Evolutionary conservation across 441 rosid species (phyloP).

Genomic region (Populus hybrid): DNA sequence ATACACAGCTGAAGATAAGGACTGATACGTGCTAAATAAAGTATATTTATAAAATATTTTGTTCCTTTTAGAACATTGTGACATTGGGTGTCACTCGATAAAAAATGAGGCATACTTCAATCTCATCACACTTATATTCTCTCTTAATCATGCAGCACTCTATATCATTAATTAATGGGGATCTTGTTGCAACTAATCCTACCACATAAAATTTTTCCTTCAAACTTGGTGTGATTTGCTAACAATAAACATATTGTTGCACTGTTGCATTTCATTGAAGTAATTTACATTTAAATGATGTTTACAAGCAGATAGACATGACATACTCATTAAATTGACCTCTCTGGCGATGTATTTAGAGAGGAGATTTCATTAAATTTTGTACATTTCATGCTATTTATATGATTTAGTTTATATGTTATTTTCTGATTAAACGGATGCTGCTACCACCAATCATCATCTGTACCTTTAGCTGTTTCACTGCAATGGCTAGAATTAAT

Average conservation of each 20-base stretch:
- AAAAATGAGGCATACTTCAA: neutral
- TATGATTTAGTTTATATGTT: neutral
- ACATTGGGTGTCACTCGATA: neutral
- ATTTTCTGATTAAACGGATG: neutral
- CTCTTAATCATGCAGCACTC: no score
- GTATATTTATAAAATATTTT: neutral
- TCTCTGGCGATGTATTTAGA: neutral
- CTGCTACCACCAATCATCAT: neutral
- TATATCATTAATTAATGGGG: neutral
- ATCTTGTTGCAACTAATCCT: neutral
- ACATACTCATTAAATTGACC: neutral
- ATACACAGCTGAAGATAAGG: neutral
- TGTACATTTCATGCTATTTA: neutral
- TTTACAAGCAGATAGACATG: neutral
- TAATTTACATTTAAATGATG: neutral
- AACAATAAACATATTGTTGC: neutral
- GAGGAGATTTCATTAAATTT: neutral
- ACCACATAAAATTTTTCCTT: neutral
- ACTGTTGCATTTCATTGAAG: neutral
- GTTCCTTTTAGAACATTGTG: no score
- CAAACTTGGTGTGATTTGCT: neutral
- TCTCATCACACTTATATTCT: neutral
- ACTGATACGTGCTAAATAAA: neutral
- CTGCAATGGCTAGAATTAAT: neutral
- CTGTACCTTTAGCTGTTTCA: neutral